phyloP scores from a whole-genome alignment of 192 early-diverging fungal genomes.

The Coemansia sp. region DNA sequence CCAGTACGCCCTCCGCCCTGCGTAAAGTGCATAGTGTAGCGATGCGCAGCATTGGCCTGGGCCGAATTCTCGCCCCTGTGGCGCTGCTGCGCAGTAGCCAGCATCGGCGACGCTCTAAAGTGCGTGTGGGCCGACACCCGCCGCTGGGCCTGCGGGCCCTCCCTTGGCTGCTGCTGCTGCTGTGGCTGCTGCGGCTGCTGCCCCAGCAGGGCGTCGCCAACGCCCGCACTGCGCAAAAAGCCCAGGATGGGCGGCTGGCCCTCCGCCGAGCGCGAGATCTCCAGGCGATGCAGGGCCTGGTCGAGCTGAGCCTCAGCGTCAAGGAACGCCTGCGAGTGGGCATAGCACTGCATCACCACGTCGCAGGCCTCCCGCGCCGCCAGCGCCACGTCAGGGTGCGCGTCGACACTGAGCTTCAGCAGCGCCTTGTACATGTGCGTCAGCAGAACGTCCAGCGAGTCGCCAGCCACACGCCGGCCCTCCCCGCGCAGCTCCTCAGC shows the following conservation, averaged over 20 bases:
- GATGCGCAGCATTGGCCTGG: slow-evolving; percentile 21
- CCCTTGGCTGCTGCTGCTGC: slow-evolving; percentile 6
- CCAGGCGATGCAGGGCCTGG: slow-evolving; percentile 39
- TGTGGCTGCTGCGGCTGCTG: slow-evolving; percentile 9
- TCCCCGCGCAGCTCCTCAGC: slow-evolving; percentile 52
- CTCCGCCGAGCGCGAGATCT: slow-evolving; percentile 32
- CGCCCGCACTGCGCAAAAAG: slow-evolving; percentile 22
- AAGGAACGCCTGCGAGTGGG: slow-evolving; percentile 44
- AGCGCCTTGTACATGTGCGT: slow-evolving; percentile 80
- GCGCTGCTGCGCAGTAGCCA: neutral
- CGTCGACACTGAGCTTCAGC: slow-evolving; percentile 79
- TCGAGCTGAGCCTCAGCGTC: slow-evolving; percentile 36
- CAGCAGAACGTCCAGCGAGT: slow-evolving; percentile 44
- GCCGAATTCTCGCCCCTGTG: neutral
- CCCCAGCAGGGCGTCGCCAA: slow-evolving; percentile 48
- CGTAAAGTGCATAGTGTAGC: slow-evolving; percentile 48
- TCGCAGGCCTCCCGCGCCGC: slow-evolving; percentile 78
- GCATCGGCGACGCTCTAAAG: neutral
- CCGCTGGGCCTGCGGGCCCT: slow-evolving; percentile 16
- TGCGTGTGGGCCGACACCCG: slow-evolving; percentile 23
- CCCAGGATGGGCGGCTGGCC: slow-evolving; percentile 40
- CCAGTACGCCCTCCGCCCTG: slow-evolving; percentile 1
- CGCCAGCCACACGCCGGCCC: neutral
- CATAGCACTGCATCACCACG: slow-evolving; percentile 53
- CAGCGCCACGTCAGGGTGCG: slow-evolving; percentile 75